These are phyloP conservation scores for Talaromyces nanjingensis DNA, from an alignment of 495 filamentous ascomycete species.

Conservation along the genomic window DNA sequence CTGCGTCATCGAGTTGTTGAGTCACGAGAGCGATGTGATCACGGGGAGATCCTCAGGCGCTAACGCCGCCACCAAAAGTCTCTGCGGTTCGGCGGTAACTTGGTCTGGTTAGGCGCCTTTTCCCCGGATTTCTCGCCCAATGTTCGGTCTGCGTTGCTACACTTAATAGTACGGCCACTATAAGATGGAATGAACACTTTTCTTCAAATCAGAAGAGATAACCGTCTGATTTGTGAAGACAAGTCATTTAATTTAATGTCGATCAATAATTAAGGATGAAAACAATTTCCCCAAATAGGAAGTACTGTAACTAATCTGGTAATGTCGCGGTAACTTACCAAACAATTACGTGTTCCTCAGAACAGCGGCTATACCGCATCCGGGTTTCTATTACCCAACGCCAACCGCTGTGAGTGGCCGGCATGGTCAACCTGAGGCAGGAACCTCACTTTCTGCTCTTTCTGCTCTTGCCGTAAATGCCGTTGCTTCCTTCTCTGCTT, in stretches of 20 bases:
- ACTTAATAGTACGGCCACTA: neutral
- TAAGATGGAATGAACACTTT: neutral
- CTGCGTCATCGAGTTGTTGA: neutral
- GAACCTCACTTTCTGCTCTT: neutral
- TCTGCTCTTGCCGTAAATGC: neutral
- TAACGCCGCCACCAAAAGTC: constrained; percentile 1
- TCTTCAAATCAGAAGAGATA: neutral
- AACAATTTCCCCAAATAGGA: too few relatives aligned
- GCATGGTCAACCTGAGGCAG: constrained; percentile 22
- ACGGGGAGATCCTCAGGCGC: neutral
- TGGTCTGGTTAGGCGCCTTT: neutral
- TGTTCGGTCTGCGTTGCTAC: neutral
- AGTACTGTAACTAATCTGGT: neutral
- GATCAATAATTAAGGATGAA: too few relatives aligned
- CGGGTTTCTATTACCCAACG: constrained; percentile 37
- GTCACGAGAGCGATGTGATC: neutral
- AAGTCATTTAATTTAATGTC: neutral
- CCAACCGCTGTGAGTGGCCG: constrained; percentile 10
- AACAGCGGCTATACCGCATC: constrained; percentile 17
- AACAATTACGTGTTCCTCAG: neutral
- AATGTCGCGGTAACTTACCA: neutral
- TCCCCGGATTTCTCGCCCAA: neutral
- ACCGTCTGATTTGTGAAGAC: neutral
- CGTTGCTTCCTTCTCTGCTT: neutral
- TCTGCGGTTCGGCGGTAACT: neutral